A percentile compares a stretch with the other conserved stretches of the same genome.
These are phyloP conservation scores for Yamadazyma siamensis DNA, from an alignment of 1,139 yeast genomes.

Conservation along the genomic window DNA sequence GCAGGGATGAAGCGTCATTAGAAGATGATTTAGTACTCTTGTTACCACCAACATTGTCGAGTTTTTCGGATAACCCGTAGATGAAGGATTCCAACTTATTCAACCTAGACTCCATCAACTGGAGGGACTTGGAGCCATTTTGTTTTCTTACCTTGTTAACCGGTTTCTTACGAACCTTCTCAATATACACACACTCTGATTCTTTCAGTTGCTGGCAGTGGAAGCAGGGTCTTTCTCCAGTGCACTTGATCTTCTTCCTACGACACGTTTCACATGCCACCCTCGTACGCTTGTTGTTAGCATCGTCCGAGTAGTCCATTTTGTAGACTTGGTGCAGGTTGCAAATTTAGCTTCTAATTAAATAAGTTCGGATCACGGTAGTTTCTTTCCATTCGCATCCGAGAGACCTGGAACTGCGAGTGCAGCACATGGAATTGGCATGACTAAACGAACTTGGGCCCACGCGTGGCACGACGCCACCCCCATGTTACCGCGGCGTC, in stretches of 20 bases:
- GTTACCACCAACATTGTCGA: constrained; percentile 7
- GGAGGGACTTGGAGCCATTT: constrained; percentile 12
- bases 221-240: constrained; percentile 44
- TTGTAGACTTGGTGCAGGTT: constrained; percentile 1
- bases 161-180: constrained; percentile 18
- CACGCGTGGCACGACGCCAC: no score
- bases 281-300: constrained; percentile 26
- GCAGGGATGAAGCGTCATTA: not conserved
- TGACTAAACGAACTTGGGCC: no score
- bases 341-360: not conserved
- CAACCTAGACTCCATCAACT: constrained; percentile 21
- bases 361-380: no score
- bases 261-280: constrained; percentile 57
- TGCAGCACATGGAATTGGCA: no score
- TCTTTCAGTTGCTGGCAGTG: constrained; percentile 34
- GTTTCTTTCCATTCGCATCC: no score
- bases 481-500: no score
- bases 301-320: constrained; percentile 2
- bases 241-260: constrained; percentile 47
- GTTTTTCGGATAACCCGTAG: constrained; percentile 16
- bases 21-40: not conserved
- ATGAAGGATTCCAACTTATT: constrained; percentile 23
- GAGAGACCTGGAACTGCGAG: no score
- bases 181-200: constrained; percentile 26
- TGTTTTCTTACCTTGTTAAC: constrained; percentile 6